Percentiles rank a stretch among this genome's conserved stretches.
These are phyloP conservation scores for Metarhizium guizhouense DNA, from an alignment of 2,329 filamentous ascomycete genomes.

Conservation along the genomic window DNA sequence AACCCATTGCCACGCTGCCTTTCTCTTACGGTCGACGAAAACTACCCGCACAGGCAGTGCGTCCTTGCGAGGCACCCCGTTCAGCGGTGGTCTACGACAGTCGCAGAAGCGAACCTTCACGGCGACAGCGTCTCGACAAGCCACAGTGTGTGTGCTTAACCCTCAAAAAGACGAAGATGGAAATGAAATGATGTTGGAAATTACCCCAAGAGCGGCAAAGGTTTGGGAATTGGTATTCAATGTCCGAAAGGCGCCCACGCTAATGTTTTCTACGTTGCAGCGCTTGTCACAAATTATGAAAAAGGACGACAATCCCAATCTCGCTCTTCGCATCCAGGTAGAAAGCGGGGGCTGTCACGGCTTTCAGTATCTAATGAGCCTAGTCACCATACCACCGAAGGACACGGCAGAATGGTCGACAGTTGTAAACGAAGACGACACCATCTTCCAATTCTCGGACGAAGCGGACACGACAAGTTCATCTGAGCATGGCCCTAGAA, in stretches of 20 bases:
- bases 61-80: not conserved
- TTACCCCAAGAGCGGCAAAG: conserved; percentile 74
- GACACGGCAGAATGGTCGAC: conserved; percentile 24
- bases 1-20: not conserved
- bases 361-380: conserved; percentile 92
- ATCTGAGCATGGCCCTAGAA: conserved; percentile 48
- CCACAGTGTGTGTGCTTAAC: conserved; percentile 52
- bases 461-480: conserved; percentile 25
- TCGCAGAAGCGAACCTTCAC: conserved; percentile 24
- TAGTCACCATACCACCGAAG: conserved; percentile 52
- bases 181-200: conserved; percentile 72
- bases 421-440: conserved; percentile 64
- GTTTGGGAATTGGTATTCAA: conserved; percentile 34
- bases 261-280: conserved; percentile 22
- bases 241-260: not conserved
- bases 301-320: conserved; percentile 63
- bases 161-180: conserved; percentile 75
- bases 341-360: conserved; percentile 94
- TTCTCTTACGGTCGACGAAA: not conserved
- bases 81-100: not conserved
- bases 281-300: conserved; percentile 71
- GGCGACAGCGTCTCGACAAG: conserved; percentile 23
- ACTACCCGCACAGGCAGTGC: not conserved
- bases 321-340: conserved; percentile 85
- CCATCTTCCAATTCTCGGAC: conserved; percentile 65